These are phyloP conservation scores for Xylaria digitata DNA, from an alignment of 2,329 filamentous ascomycete genomes.

Conservation along the genomic window DNA sequence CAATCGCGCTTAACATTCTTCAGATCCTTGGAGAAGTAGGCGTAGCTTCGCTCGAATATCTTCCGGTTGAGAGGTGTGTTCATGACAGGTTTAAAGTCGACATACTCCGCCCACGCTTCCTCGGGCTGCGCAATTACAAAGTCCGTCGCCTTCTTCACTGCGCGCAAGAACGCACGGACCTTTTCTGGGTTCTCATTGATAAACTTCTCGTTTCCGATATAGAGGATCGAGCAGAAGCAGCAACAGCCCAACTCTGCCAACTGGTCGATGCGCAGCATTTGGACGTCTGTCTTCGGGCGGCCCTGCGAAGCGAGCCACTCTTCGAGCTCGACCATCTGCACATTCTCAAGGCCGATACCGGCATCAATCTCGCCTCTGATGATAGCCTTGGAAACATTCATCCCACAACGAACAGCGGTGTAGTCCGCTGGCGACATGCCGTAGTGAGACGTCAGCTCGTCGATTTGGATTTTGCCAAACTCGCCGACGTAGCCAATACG, in stretches of 20 bases:
- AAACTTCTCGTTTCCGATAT: slow-evolving; percentile 82
- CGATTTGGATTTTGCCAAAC: slow-evolving; percentile 86
- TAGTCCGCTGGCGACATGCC: slow-evolving; percentile 79
- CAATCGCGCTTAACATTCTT: slow-evolving; percentile 82
- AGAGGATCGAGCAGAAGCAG: slow-evolving; percentile 85
- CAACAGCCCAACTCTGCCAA: slow-evolving; percentile 83
- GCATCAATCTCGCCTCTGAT: slow-evolving; percentile 78
- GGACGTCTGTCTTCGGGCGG: slow-evolving; percentile 73
- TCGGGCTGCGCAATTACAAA: slow-evolving; percentile 73
- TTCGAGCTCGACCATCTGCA: slow-evolving; percentile 85
- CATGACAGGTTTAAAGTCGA: slow-evolving; percentile 79
- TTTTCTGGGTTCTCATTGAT: slow-evolving; percentile 73
- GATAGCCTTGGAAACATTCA: slow-evolving; percentile 84
- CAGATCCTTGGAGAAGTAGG: slow-evolving; percentile 79
- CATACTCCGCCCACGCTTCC: slow-evolving; percentile 74
- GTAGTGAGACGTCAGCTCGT: slow-evolving; percentile 82
- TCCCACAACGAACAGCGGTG: slow-evolving; percentile 80
- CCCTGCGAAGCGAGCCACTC: slow-evolving; percentile 76
- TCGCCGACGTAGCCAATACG: slow-evolving; percentile 83
- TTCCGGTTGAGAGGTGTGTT: slow-evolving; percentile 75
- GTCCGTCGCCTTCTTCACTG: slow-evolving; percentile 80
- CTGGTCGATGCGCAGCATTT: slow-evolving; percentile 85
- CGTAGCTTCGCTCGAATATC: slow-evolving; percentile 82
- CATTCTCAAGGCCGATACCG: slow-evolving; percentile 81
- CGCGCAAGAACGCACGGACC: slow-evolving; percentile 74